These are phyloP conservation scores for Sonneratia alba DNA, from an alignment of 345 rosid genomes.

Conservation along the genomic window DNA sequence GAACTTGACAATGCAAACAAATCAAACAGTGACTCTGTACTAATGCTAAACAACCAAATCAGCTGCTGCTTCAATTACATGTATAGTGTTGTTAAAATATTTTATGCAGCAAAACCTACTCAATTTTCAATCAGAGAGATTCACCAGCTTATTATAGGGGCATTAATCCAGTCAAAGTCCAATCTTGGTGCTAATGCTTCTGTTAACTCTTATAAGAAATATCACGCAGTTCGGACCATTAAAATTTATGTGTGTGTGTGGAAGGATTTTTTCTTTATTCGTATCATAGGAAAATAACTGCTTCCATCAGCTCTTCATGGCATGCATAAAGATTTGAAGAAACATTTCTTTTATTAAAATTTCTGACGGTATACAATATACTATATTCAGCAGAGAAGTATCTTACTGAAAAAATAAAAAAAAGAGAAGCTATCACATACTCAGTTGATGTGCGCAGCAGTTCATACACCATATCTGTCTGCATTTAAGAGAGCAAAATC, in stretches of 20 bases:
- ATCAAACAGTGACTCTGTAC: background rate
- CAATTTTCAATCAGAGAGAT: background rate
- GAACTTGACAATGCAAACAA: background rate
- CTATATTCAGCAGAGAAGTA: background rate
- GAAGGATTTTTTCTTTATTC: background rate
- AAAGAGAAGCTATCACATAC: conserved; percentile 6
- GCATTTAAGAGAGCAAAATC: conserved; percentile 6
- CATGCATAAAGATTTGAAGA: background rate
- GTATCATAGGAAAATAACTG: background rate
- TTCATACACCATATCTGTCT: conserved; percentile 21
- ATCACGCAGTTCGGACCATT: background rate
- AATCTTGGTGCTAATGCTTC: background rate
- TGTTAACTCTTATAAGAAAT: background rate
- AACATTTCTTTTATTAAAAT: background rate
- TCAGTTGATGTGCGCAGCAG: conserved; percentile 19
- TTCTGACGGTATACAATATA: background rate
- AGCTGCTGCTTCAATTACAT: background rate
- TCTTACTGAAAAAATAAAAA: background rate
- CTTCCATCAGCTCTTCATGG: background rate
- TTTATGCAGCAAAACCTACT: background rate
- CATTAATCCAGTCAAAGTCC: background rate
- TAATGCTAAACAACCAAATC: background rate
- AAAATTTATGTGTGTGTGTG: background rate
- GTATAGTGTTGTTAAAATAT: background rate
- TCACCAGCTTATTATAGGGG: background rate